Base-by-base conservation (phyloP, 2,329 filamentous ascomycete species). In the Fusarium coicis region DNA sequence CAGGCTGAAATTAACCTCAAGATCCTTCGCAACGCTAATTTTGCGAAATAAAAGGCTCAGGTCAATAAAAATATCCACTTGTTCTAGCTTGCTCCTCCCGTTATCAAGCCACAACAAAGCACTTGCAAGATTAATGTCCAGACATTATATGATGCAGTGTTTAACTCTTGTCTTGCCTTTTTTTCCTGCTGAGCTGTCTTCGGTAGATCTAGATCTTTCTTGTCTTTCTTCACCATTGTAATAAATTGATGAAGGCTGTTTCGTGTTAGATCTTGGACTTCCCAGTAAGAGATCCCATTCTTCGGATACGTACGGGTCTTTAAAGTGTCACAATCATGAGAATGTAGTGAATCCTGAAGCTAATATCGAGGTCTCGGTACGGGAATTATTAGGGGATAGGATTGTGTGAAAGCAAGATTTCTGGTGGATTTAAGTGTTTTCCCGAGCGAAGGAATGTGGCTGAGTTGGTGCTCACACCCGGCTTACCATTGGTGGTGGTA, bases 401-500 rank as follows among this genome's bases (percentile, higher is more conserved):
- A 12, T 28, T 47, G 15, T 58, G 34, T 4, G 5, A 26, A 8
- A 43, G 21, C n/a, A 44, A 23, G 26, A 18, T 21, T 39, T n/a
- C 30, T 12, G 26, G 28, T 21, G 52, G 39, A 26, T 58, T 47
- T 39, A 52, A 46, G 18, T 44, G 21, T 14, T 46, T 34, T 19
- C 8, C 11, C 7, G 23, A 37, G 36, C n/a, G 16, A 62, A 49
- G 44, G 10, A 40, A 44, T 42, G 56, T 62, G 56, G 56, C 62
- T 52, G 36, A 21, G 52, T 19, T 62, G 44, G 8, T 34, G 7
- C 37, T 40, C 23, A 26, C 26, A 28, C 15, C 49, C 7, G 32
- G 30, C 19, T 30, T 28, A 14, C 32, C 32, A 50, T 64, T 46
- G 46, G 39, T 32, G 46, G 39, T 32, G 21, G 46, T 37, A 4